These are phyloP conservation scores for Tylopilus vinaceipallidus DNA, from an alignment of 768 basidiomycete genomes.

Conservation along the genomic window DNA sequence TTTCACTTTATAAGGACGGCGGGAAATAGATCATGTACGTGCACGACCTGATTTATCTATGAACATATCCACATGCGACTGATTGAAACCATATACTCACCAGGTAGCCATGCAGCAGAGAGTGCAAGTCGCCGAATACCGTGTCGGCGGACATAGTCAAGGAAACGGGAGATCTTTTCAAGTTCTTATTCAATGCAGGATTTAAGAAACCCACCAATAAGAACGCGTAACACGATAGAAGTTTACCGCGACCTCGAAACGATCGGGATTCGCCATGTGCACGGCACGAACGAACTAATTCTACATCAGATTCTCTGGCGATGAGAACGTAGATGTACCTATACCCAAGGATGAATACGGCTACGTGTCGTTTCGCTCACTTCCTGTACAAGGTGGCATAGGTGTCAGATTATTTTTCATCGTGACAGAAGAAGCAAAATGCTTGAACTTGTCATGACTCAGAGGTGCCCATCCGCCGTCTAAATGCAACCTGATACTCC, in stretches of 20 bases:
- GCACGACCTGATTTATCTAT: not conserved
- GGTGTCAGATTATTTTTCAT: not conserved
- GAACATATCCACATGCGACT: not conserved
- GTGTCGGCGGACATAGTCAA: not conserved
- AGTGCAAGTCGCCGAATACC: not conserved
- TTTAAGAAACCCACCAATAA: not conserved
- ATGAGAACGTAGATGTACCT: not conserved
- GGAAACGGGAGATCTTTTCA: not conserved
- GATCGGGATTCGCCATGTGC: not conserved
- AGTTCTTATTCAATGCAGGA: not conserved
- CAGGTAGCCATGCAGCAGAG: not conserved
- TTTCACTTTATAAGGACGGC: not conserved
- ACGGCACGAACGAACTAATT: not conserved
- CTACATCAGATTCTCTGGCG: not conserved
- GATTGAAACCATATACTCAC: not conserved
- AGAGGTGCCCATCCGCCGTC: not conserved
- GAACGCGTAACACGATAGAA: not conserved
- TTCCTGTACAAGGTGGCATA: too few species aligned
- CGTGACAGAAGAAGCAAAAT: not conserved
- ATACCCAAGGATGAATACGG: not conserved
- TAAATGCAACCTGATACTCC: not conserved
- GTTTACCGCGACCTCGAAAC: not conserved
- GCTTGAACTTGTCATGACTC: not conserved
- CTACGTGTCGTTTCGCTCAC: not conserved
- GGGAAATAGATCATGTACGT: not conserved